A percentile compares a stretch with the other conserved stretches of the same genome.
phyloP scores from a whole-genome alignment of 2,329 filamentous ascomycete genomes.

The Aureobasidium sp. region DNA sequence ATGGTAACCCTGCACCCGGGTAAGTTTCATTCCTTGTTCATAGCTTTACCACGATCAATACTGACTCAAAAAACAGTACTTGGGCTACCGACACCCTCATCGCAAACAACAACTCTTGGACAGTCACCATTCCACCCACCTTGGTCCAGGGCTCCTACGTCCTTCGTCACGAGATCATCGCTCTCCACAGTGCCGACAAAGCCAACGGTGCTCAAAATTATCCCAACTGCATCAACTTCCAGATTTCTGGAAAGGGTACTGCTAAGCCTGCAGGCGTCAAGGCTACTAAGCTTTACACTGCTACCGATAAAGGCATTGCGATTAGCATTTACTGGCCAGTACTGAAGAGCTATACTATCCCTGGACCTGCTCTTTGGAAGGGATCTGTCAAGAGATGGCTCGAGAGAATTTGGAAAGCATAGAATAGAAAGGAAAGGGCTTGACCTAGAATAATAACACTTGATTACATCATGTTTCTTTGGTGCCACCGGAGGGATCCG shows the following conservation, averaged over 20 bases:
- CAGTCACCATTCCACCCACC: conserved; percentile 46
- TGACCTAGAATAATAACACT: not conserved
- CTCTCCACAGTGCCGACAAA: conserved; percentile 48
- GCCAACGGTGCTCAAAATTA: conserved; percentile 41
- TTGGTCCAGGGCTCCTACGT: conserved; percentile 53
- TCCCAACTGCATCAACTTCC: conserved; percentile 50
- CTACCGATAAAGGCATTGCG: conserved; percentile 50
- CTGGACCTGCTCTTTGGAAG: conserved; percentile 39
- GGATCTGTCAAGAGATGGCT: conserved; percentile 1
- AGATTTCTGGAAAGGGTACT: conserved; percentile 51
- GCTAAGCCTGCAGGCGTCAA: conserved; percentile 43
- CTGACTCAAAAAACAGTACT: conserved; percentile 17
- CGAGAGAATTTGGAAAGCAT: not conserved
- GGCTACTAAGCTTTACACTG: conserved; percentile 51
- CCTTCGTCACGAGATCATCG: conserved; percentile 54
- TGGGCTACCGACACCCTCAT: conserved; percentile 53
- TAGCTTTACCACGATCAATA: not conserved
- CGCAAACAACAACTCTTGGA: conserved; percentile 41
- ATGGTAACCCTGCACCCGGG: conserved; percentile 37
- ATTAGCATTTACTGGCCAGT: conserved; percentile 50
- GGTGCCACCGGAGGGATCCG: not conserved
- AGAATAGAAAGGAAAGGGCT: too few relatives aligned
- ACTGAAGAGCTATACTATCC: conserved; percentile 43
- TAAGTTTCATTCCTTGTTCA: not conserved
- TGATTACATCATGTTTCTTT: not conserved